Base-by-base conservation (phyloP, 208 protist species). In the Leishmania arabica region DNA sequence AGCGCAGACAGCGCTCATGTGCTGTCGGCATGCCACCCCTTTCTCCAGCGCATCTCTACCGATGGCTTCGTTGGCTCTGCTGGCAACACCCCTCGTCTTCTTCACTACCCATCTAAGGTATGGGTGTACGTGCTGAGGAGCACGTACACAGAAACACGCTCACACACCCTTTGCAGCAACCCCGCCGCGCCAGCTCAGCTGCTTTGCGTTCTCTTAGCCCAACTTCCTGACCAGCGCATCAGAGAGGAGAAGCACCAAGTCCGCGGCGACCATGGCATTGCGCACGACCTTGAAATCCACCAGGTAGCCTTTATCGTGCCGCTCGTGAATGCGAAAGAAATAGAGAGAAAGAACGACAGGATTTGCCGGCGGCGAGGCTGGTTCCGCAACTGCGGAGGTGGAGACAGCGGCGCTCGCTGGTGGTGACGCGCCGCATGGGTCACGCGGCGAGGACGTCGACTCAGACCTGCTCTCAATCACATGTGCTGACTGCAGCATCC, bases 301-400 rank as follows among this genome's bases (percentile, higher is more conserved):
- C 45, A 97, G 54, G 72, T 89, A 96, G 0, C 94, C 92, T 60
- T 86, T 91, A 42, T 95, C 91, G 77, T 95, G 94, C 21, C 90
- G 89, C 79, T 97, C 94, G 60, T 95, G 90, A 56, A 97, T 95
- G 53, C 94, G 92, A 75, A 97, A 94, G n/a, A 97, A 70, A 58
- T 95, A 89, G 11, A 97, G 51, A 0, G 81, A 87, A 49, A 97
- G 47, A 47, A 93, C 78, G 9, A 97, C 88, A 24, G 56, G 80
- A n/a, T 85, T 78, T 9, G 31, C 60, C 2, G 83, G 82, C 58
- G 70, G 40, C 4, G 56, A 8, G 2, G 27, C 19, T 13, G 56
- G 0, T 9, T 42, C 34, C 31, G 74, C 74, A 47, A 24, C 40
- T 0, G 56, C 74, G 19, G 54, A 8, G 9, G 40, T 37, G 2